These are phyloP conservation scores for Psilocybe mexicana DNA, from an alignment of 1,284 basidiomycete species.

Conservation along the genomic window DNA sequence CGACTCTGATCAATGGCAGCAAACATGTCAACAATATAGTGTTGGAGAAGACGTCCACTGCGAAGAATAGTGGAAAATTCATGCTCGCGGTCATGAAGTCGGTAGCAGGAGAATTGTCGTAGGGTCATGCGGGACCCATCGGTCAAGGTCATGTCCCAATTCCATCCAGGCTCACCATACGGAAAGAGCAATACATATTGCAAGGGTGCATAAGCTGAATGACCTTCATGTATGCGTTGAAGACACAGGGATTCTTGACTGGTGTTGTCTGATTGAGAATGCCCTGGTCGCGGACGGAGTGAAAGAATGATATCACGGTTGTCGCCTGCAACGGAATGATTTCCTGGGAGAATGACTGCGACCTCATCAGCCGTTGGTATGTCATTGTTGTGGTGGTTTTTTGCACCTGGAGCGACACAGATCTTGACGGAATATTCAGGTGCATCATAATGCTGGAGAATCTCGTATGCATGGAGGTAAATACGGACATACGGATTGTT, in stretches of 20 bases:
- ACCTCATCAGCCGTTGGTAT: conserved; percentile 23
- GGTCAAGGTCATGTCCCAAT: conserved; percentile 26
- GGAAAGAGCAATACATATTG: conserved; percentile 24
- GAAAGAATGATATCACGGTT: conserved; percentile 16
- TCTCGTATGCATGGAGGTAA: conserved; percentile 32
- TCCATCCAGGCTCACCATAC: conserved; percentile 41
- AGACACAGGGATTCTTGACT: too few relatives aligned
- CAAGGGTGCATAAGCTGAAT: conserved; percentile 23
- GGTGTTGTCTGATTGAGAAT: background rate
- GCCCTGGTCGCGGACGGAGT: conserved; percentile 1
- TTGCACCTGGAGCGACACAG: conserved; percentile 13
- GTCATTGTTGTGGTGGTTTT: conserved; percentile 35
- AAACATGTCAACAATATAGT: conserved; percentile 39
- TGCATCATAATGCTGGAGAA: conserved; percentile 23
- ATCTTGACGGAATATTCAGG: conserved; percentile 17
- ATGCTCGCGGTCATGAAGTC: conserved; percentile 27
- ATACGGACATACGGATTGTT: conserved; percentile 32
- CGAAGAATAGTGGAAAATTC: conserved; percentile 35
- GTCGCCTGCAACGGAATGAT: background rate
- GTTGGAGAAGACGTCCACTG: conserved; percentile 40
- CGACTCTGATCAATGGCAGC: conserved; percentile 34
- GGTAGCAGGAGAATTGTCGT: conserved; percentile 32
- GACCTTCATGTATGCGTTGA: conserved; percentile 16
- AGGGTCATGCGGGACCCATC: conserved; percentile 23
- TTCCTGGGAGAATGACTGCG: conserved; percentile 14